Percentiles rank a stretch among this genome's conserved stretches.
These are phyloP conservation scores for Lactarius sanguifluus DNA, from an alignment of 768 basidiomycete genomes.

Conservation along the genomic window DNA sequence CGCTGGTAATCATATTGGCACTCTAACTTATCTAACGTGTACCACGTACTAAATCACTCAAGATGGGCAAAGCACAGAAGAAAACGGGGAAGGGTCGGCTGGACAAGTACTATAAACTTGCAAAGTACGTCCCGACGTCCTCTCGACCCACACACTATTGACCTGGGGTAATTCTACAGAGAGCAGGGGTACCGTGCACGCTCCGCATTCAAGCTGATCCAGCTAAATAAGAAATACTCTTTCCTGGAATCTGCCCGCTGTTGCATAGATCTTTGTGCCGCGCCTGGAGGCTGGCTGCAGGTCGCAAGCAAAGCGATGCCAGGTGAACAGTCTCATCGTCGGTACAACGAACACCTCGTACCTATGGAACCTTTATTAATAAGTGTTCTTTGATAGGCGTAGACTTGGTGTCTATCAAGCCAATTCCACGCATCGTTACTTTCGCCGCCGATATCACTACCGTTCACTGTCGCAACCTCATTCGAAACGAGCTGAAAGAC, in stretches of 20 bases:
- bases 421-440: conserved; percentile 89
- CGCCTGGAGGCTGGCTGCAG: conserved; percentile 98
- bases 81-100: conserved; percentile 95
- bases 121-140: conserved; percentile 54
- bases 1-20: not conserved
- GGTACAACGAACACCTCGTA: conserved; percentile 48
- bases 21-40: not conserved
- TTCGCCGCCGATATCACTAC: conserved; percentile 96
- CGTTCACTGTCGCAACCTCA: conserved; percentile 79
- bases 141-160: conserved; percentile 17
- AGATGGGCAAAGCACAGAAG: conserved; percentile 63
- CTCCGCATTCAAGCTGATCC: conserved; percentile 98
- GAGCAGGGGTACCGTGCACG: conserved; percentile 99
- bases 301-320: conserved; percentile 99
- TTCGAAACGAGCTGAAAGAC: conserved; percentile 88
- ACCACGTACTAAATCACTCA: not conserved
- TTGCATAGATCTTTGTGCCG: conserved; percentile 97
- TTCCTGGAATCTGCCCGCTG: conserved; percentile 89
- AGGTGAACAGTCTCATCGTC: conserved; percentile 81
- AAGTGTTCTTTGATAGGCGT: conserved; percentile 56
- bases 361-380: conserved; percentile 2
- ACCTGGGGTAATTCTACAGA: conserved; percentile 42
- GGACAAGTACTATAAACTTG: conserved; percentile 97
- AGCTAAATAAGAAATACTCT: conserved; percentile 96
- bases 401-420: conserved; percentile 94